These are phyloP conservation scores for Nicotiana noctiflora DNA, from an alignment of 257 asterid genomes.

Conservation along the genomic window DNA sequence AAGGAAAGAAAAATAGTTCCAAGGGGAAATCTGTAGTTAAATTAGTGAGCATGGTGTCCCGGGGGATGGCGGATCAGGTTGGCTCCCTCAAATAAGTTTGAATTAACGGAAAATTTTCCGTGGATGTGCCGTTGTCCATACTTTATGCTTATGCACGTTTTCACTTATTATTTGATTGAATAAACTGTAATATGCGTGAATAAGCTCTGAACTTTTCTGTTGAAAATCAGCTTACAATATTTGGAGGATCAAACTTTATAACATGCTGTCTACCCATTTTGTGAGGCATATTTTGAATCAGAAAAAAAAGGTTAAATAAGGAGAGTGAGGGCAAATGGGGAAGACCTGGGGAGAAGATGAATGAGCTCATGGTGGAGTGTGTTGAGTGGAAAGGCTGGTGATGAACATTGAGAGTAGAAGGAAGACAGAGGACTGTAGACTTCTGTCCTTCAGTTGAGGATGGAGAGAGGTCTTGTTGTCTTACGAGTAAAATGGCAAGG, in stretches of 20 bases:
- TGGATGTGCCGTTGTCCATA: no score
- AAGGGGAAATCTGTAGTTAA: background rate
- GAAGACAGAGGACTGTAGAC: background rate
- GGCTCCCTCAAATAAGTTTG: no score
- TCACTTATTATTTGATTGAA: no score
- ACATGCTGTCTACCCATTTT: background rate
- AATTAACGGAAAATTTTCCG: no score
- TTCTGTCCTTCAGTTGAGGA: background rate
- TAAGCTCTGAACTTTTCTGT: no score
- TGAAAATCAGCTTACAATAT: no score
- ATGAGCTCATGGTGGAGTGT: background rate
- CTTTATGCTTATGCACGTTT: no score
- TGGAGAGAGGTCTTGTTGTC: background rate
- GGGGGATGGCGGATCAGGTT: background rate
- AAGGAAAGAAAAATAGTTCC: background rate
- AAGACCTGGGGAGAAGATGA: background rate
- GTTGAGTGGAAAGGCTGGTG: background rate
- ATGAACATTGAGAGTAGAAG: background rate
- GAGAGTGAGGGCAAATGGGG: background rate
- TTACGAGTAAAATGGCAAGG: background rate
- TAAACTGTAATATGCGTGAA: no score
- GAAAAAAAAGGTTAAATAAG: background rate
- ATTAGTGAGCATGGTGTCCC: background rate
- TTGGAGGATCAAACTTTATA: no score
- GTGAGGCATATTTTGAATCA: background rate